A percentile compares a stretch with the other conserved stretches of the same genome.
Evolutionary conservation across 225 moss, liverwort and hornwort genomes (phyloP).

Genomic region (Ulota crispa): DNA sequence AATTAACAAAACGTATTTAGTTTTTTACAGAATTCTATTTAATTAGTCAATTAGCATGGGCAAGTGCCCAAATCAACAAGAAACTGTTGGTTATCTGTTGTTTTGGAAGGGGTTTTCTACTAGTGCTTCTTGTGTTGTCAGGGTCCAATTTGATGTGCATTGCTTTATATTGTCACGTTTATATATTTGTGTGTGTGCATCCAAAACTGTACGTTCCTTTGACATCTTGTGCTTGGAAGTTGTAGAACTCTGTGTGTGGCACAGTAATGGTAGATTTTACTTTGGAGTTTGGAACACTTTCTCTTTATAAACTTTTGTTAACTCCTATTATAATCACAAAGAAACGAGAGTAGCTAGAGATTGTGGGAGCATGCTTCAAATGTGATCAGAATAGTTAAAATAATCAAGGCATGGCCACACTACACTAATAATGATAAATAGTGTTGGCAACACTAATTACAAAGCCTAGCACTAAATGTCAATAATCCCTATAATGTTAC

Average conservation of each 20-base stretch:
- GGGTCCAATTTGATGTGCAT: background rate
- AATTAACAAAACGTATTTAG: too few relatives aligned
- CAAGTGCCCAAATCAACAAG: too few relatives aligned
- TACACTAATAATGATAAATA: too few relatives aligned
- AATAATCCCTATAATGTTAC: too few relatives aligned
- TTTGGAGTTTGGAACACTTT: background rate
- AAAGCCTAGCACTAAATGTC: too few relatives aligned
- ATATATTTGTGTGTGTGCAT: background rate
- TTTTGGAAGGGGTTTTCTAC: too few relatives aligned
- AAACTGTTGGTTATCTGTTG: too few relatives aligned
- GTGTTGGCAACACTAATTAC: too few relatives aligned
- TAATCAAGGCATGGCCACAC: background rate
- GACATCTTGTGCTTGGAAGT: background rate
- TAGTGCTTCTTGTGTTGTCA: too few relatives aligned
- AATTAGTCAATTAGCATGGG: too few relatives aligned
- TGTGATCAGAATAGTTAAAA: background rate
- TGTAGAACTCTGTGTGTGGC: background rate
- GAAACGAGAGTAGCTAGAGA: background rate
- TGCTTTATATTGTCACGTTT: background rate
- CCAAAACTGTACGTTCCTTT: background rate
- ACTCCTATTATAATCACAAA: background rate
- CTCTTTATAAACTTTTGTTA: background rate
- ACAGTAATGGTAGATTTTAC: background rate
- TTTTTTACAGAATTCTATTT: too few relatives aligned
- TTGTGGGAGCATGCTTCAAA: background rate